Base-by-base conservation (phyloP, 768 basidiomycete species). In the Calocera cornea region DNA sequence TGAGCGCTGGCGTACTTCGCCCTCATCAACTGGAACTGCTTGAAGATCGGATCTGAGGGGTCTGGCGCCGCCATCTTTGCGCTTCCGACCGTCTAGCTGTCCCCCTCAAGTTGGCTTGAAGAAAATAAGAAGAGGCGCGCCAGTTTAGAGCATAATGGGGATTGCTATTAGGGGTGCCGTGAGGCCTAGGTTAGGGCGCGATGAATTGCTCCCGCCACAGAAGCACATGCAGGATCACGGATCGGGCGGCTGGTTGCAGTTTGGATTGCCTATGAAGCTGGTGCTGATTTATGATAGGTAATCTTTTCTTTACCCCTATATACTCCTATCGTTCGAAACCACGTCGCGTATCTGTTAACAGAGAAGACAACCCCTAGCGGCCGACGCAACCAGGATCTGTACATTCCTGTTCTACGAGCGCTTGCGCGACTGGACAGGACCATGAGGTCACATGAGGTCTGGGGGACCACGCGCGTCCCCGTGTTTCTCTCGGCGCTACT, bases 51-150 rank as follows among this genome's bases (percentile, higher is more conserved):
- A 60, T 60, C 54, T 60, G 54, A 60, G 27, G 54, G 54, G 54
- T 60, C 54, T 22, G 54, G 54, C 54, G 54, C 54, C 54, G 54
- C 54, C 54, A 60, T 60, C 54, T 33, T 60, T 60, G 54, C 54
- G 54, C 54, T 60, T 2, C 31, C 31, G 54, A 33, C 54, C 54
- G 14, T 60, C 54, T 60, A 60, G 31, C 5, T 7, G 5, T 8
- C 31, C 14, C 31, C 10, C 31, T 60, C 54, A 60, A 33, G 54
- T 31, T 33, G 54, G 31, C 5, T 3, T 7, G 44, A 24, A 24
- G 44, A 47, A 47, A 24, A 47, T 7, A 19, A 19, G 44, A 47
- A 7, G 44, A 47, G 10, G 40, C 44, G 3, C 7, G 44, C 7
- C 24, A 47, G 44, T 5, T 7, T 17, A 19, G 7, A 17, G 44